Evolutionary conservation across 305 asterid species (phyloP).

Genomic region (Ajuga reptans): DNA sequence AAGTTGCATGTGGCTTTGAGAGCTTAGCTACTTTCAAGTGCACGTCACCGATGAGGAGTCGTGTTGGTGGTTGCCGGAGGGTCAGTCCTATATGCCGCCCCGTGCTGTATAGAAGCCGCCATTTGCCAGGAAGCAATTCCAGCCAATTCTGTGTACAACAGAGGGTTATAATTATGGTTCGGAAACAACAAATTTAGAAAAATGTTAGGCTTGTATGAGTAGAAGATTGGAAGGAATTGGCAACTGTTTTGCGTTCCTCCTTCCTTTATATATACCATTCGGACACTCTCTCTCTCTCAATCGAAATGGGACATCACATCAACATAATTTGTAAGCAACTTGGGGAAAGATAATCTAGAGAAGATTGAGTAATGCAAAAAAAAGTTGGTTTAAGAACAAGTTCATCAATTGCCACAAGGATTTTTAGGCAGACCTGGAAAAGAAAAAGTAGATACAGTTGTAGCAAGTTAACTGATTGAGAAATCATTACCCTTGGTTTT

Average conservation of each 20-base stretch:
- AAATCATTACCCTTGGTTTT: slow-evolving; percentile 53
- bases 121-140: slow-evolving; percentile 70
- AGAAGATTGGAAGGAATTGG: not conserved
- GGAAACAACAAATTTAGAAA: not conserved
- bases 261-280: too few relatives aligned
- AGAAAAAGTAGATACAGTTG: not conserved
- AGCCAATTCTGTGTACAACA: slow-evolving; percentile 59
- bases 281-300: too few relatives aligned
- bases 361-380: not conserved
- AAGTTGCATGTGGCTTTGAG: slow-evolving; percentile 46
- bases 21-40: slow-evolving; percentile 48
- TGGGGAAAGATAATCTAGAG: not conserved
- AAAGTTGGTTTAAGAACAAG: not conserved
- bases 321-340: not conserved
- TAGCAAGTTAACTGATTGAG: not conserved
- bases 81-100: slow-evolving; percentile 86
- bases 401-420: not conserved
- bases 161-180: too few relatives aligned
- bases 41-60: slow-evolving; percentile 68
- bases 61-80: slow-evolving; percentile 63
- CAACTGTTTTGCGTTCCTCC: too few relatives aligned
- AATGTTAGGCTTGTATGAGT: not conserved
- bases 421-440: not conserved
- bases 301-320: too few relatives aligned
- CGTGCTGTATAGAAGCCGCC: slow-evolving; percentile 87